Evolutionary conservation across 352 stramenopile species (phyloP).

Genomic region (Phytopythium aichiense): DNA sequence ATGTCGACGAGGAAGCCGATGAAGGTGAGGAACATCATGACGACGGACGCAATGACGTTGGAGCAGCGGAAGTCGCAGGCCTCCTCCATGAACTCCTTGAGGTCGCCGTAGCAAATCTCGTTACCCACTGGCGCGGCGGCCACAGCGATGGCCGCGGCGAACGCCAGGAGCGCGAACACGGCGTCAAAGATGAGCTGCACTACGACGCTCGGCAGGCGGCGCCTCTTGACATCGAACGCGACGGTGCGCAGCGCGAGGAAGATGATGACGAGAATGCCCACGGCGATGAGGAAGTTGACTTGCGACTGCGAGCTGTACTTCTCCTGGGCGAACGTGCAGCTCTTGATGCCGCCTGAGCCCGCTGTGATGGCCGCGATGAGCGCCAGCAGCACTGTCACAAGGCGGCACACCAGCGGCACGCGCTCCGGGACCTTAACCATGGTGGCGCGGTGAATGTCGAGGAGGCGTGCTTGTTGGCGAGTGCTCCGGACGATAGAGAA

Average conservation of each 20-base stretch:
- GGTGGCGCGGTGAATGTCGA: neutral
- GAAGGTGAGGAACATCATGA: constrained; percentile 51
- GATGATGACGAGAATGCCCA: constrained; percentile 34
- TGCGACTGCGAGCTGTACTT: constrained; percentile 49
- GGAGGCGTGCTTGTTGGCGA: neutral
- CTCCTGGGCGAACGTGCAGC: constrained; percentile 43
- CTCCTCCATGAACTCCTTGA: constrained; percentile 50
- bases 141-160: constrained; percentile 46
- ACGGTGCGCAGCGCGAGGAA: constrained; percentile 31
- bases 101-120: constrained; percentile 45
- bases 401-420: constrained; percentile 32
- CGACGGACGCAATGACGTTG: constrained; percentile 46
- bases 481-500: neutral
- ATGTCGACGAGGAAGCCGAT: constrained; percentile 49
- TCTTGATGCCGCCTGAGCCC: constrained; percentile 38
- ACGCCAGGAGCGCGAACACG: constrained; percentile 54
- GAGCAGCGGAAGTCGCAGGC: constrained; percentile 64
- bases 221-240: constrained; percentile 54
- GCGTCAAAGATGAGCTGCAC: constrained; percentile 42
- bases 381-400: constrained; percentile 36
- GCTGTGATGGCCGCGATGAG: constrained; percentile 37
- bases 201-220: constrained; percentile 32
- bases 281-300: constrained; percentile 52
- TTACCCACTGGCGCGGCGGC: constrained; percentile 47
- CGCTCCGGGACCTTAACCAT: constrained; percentile 32